phyloP scores from a whole-genome alignment of 2,329 filamentous ascomycete species.

The Metarhizium anisopliae region DNA sequence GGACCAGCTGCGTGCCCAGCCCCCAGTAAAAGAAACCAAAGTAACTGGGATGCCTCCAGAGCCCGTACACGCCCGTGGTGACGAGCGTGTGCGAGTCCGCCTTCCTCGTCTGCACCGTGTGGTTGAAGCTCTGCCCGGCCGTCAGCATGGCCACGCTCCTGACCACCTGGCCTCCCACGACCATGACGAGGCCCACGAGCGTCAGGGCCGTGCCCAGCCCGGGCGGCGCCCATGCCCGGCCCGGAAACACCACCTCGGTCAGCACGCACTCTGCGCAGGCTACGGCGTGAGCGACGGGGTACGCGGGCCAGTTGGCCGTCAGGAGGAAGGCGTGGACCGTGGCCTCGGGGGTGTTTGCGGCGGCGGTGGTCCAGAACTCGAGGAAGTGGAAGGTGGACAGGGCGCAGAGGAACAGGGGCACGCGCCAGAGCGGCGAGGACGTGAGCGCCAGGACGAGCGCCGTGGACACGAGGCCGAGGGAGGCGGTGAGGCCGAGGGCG shows the following conservation, averaged over 20 bases:
- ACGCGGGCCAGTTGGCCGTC: conserved; percentile 73
- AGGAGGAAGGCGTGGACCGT: conserved; percentile 72
- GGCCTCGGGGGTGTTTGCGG: conserved; percentile 69
- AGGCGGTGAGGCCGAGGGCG: conserved; percentile 38
- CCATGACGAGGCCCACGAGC: conserved; percentile 52
- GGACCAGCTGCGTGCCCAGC: conserved; percentile 81
- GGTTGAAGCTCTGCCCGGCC: conserved; percentile 87
- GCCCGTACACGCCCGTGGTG: conserved; percentile 67
- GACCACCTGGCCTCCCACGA: conserved; percentile 62
- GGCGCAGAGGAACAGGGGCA: conserved; percentile 56
- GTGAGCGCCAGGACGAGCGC: conserved; percentile 25
- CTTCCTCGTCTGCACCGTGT: conserved; percentile 66
- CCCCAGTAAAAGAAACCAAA: conserved; percentile 99
- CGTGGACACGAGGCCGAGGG: conserved; percentile 24
- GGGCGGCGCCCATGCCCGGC: conserved; percentile 35
- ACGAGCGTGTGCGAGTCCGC: conserved; percentile 68
- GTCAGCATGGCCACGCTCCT: conserved; percentile 81
- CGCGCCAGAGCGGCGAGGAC: conserved; percentile 46
- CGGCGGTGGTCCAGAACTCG: conserved; percentile 86
- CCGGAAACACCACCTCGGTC: conserved; percentile 46
- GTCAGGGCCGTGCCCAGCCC: conserved; percentile 32
- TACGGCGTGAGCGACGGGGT: conserved; percentile 71
- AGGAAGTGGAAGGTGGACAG: conserved; percentile 88
- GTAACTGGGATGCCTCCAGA: conserved; percentile 80
- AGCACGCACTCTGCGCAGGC: conserved; percentile 67